Conservation (phyloP, 805 yeast genomes). For the Yarrowia sp. region DNA sequence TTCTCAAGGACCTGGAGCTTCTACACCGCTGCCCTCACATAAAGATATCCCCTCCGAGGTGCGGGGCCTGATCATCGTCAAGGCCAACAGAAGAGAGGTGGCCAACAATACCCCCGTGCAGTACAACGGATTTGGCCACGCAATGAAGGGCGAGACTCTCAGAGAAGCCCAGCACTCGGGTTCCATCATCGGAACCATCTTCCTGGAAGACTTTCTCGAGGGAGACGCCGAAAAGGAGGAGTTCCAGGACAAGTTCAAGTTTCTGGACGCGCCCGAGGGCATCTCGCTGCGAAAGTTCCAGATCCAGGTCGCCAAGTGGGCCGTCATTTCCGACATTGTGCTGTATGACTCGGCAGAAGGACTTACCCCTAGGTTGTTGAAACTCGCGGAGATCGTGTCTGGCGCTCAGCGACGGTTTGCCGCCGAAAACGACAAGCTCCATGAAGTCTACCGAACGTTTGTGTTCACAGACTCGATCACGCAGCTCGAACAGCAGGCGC, state of each 20-base stretch:
- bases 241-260: slow-evolving; percentile 60
- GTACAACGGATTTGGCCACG: slow-evolving; percentile 38
- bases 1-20: slow-evolving; percentile 44
- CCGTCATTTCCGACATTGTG: slow-evolving; percentile 74
- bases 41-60: slow-evolving; percentile 41
- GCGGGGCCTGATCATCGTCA: slow-evolving; percentile 46
- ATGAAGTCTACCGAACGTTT: slow-evolving; percentile 42
- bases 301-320: slow-evolving; percentile 81
- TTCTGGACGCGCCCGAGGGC: slow-evolving; percentile 73
- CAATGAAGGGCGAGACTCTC: slow-evolving; percentile 22
- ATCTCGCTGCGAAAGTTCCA: slow-evolving; percentile 84
- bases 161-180: slow-evolving; percentile 40
- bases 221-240: slow-evolving; percentile 39
- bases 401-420: slow-evolving; percentile 42
- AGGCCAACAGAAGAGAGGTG: slow-evolving; percentile 40
- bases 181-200: slow-evolving; percentile 45
- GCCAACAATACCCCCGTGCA: slow-evolving; percentile 11
- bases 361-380: slow-evolving; percentile 38
- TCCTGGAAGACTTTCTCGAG: slow-evolving; percentile 43
- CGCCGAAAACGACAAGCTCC: slow-evolving; percentile 35
- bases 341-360: slow-evolving; percentile 68
- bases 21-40: slow-evolving; percentile 42
- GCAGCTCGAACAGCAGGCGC: slow-evolving; percentile 42
- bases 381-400: slow-evolving; percentile 41
- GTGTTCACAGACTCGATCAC: slow-evolving; percentile 42